These are phyloP conservation scores for Carex parvula DNA, from an alignment of 176 grass and related monocot genomes.

Conservation along the genomic window DNA sequence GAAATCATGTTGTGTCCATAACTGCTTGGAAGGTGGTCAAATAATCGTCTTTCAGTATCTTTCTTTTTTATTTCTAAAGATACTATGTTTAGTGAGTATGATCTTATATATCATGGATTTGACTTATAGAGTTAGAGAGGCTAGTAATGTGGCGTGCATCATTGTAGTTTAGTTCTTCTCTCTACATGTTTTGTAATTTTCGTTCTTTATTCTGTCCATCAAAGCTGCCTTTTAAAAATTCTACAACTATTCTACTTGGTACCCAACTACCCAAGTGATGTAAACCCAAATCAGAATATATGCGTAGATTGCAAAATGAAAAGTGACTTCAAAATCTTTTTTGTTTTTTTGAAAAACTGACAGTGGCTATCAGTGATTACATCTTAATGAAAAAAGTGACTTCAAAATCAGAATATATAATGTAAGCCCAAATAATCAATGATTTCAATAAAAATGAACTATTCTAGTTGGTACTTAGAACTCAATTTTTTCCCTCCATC, in stretches of 20 bases:
- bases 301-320: background rate
- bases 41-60: background rate
- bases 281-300: no score
- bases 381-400: no score
- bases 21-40: background rate
- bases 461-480: background rate
- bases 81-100: background rate
- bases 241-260: no score
- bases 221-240: background rate
- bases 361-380: no score
- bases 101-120: background rate
- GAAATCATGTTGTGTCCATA: background rate
- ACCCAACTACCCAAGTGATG: no score
- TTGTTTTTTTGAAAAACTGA: no score
- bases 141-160: background rate
- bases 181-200: background rate
- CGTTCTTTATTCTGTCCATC: background rate
- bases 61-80: background rate
- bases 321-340: background rate
- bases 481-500: background rate
- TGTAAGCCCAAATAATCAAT: background rate
- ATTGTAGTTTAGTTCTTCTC: background rate
- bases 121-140: background rate
- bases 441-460: background rate
- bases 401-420: background rate